Base-by-base conservation (phyloP, 495 filamentous ascomycete genomes). In the Jackrogersella multiformis region DNA sequence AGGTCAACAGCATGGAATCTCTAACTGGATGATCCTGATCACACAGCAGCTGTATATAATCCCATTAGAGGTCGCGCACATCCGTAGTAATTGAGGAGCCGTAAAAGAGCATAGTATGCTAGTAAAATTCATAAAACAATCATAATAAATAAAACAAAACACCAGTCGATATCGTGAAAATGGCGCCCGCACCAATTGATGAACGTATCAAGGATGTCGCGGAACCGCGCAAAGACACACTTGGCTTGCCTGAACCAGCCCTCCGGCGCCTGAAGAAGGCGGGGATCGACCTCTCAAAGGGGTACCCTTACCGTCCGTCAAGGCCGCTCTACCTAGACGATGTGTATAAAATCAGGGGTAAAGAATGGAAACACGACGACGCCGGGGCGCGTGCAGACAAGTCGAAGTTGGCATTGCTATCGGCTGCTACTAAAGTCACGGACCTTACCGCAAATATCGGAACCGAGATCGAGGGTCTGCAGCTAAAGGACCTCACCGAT, bases 401-500 rank as follows among this genome's bases (percentile, higher is more conserved):
- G 42, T 82, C 82, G 16, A 92, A 91, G 77, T 88, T 84, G 51
- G 83, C 87, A 4, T 73, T 92, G 7, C 63, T 92, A 4, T 83
- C 82, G 0, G 89, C 88, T 0, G 88, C 89, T 0, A 87, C 85
- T 32, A 84, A 90, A 69, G 87, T 91, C 2, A 89, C 85, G 12
- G 79, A 88, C 61, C 74, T 92, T 44, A 91, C 89, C 2, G 72
- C 80, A 16, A 84, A 90, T 66, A 91, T 91, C 71, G 89, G 89
- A 10, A 91, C 89, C 2, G 89, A 92, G 66, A 88, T 91, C 55
- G 86, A 88, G 13, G 89, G 88, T 0, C 66, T 91, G 7, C 88
- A 92, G 51, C 74, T 91, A 23, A 91, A 89, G 56, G 88, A 91
- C 56, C 76, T 91, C 32, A 89, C 85, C 0, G 78, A 85, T 44